These are phyloP conservation scores for Calocera cornea DNA, from an alignment of 768 basidiomycete genomes.

Conservation along the genomic window DNA sequence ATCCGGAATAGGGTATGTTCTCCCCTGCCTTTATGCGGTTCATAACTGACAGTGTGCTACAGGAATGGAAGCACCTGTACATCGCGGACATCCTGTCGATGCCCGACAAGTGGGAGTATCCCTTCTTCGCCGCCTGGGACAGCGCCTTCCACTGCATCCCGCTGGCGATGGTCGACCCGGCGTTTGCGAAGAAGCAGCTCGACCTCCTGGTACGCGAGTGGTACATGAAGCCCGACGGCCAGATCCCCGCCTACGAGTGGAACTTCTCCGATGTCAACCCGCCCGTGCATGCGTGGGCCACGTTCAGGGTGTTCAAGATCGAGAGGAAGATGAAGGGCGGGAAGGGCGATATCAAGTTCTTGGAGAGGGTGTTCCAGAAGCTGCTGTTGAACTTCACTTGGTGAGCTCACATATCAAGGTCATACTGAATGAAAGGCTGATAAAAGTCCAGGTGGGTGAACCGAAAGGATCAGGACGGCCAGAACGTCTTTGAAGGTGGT, in stretches of 20 bases:
- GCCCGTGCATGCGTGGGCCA: slow-evolving; percentile 98
- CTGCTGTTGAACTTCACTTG: slow-evolving; percentile 93
- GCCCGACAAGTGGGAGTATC: slow-evolving; percentile 99
- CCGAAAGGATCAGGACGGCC: slow-evolving; percentile 86
- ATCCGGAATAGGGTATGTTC: slow-evolving; percentile 63
- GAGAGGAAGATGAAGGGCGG: slow-evolving; percentile 84
- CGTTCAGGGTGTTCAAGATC: slow-evolving; percentile 98
- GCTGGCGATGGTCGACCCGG: slow-evolving; percentile 85
- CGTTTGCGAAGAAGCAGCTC: slow-evolving; percentile 94
- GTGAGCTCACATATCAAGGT: slow-evolving; percentile 28
- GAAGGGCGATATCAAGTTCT: slow-evolving; percentile 74
- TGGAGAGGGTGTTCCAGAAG: slow-evolving; percentile 98
- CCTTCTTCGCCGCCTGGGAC: slow-evolving; percentile 98
- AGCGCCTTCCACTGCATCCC: slow-evolving; percentile 99
- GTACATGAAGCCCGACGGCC: slow-evolving; percentile 96
- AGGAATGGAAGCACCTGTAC: slow-evolving; percentile 95
- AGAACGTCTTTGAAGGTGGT: slow-evolving; percentile 96
- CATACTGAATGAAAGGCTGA: background rate
- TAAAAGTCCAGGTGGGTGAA: slow-evolving; percentile 99
- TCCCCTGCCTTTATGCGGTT: background rate
- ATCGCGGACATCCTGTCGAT: slow-evolving; percentile 93
- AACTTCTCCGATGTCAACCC: slow-evolving; percentile 98
- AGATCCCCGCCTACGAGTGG: slow-evolving; percentile 99
- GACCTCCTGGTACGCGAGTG: slow-evolving; percentile 93
- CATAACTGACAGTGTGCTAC: background rate